phyloP scores from a whole-genome alignment of 1,139 yeast species.

The Taiozyma sp. region DNA sequence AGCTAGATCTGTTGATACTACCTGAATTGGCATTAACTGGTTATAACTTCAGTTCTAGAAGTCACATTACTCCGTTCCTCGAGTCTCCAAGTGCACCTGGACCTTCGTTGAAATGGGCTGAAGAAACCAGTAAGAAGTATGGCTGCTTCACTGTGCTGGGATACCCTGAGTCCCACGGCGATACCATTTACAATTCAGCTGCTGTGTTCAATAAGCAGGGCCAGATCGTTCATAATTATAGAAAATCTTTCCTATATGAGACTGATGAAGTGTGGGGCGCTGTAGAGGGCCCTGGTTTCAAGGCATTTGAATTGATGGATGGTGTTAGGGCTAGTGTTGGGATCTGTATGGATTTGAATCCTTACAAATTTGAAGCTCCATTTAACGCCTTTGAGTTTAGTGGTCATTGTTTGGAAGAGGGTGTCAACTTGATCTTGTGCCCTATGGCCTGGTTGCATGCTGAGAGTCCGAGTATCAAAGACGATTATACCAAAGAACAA shows the following conservation, averaged over 20 bases:
- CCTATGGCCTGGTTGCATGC: constrained; percentile 90
- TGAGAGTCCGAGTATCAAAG: constrained; percentile 36
- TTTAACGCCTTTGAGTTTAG: constrained; percentile 73
- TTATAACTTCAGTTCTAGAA: constrained; percentile 53
- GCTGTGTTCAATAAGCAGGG: constrained; percentile 59
- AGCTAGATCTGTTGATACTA: constrained; percentile 55
- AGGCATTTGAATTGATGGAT: constrained; percentile 20
- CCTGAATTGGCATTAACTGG: constrained; percentile 90
- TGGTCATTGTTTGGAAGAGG: constrained; percentile 40
- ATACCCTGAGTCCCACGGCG: constrained; percentile 54
- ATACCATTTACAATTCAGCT: constrained; percentile 64
- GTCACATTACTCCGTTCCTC: constrained; percentile 55
- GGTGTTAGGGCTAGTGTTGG: constrained; percentile 53
- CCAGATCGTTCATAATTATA: constrained; percentile 53
- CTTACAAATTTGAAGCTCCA: constrained; percentile 78
- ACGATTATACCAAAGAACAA: constrained; percentile 8
- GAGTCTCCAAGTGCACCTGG: constrained; percentile 39
- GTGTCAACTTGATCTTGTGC: constrained; percentile 53
- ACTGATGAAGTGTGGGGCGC: constrained; percentile 85
- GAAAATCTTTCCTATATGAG: constrained; percentile 73
- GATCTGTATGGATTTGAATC: constrained; percentile 94
- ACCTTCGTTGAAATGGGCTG: constrained; percentile 52
- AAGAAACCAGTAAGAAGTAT: constrained; percentile 41
- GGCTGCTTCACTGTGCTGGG: constrained; percentile 74
- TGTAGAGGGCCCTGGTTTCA: constrained; percentile 52